Evolutionary conservation across 345 rosid genomes (phyloP), one percentile per base, ranked within the genome.

Genomic region (Anastatica hierochuntica): DNA sequence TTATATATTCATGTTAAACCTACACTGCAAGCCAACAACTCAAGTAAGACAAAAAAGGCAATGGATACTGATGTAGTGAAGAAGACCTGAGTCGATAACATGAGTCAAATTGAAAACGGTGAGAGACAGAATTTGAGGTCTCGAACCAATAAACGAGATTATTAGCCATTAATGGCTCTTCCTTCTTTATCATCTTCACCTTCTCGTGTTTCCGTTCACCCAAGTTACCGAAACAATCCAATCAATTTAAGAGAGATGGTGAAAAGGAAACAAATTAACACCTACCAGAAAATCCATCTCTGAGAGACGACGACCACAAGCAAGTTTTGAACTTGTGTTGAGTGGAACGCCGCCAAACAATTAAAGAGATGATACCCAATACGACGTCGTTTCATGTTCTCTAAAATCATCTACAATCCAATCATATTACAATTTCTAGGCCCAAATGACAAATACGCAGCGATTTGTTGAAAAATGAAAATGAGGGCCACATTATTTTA

Each of bases 71-170:
- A n/a, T n/a, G n/a, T n/a, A n/a, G n/a, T n/a, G n/a, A n/a, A n/a
- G n/a, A n/a, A 66, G 74, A 92, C 98, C 95, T 92, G 97, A 73
- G 97, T 92, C 0, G 97, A 92, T 58, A 85, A 63, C 60, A 92
- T 94, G 79, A 71, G 45, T 81, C 79, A 62, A 92, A 92, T 10
- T 79, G 77, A 63, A 67, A 92, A 31, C 73, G 79, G 26, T 72
- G 85, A 40, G 87, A 76, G 43, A 85, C 75, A 14, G 95, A 68
- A 24, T 76, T 85, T 0, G 88, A 71, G 14, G 79, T 83, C 50
- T 88, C 98, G 20, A 81, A 53, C 97, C 97, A 92, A 63, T 33
- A 57, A 46, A 88, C 66, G 0, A 83, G 77, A 14, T 59, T 35
- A 2, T 75, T 76, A 4, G n/a, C n/a, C n/a, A 40, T 50, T 20